Base-by-base conservation (phyloP, 768 basidiomycete species). In the Pleurotus platypus region DNA sequence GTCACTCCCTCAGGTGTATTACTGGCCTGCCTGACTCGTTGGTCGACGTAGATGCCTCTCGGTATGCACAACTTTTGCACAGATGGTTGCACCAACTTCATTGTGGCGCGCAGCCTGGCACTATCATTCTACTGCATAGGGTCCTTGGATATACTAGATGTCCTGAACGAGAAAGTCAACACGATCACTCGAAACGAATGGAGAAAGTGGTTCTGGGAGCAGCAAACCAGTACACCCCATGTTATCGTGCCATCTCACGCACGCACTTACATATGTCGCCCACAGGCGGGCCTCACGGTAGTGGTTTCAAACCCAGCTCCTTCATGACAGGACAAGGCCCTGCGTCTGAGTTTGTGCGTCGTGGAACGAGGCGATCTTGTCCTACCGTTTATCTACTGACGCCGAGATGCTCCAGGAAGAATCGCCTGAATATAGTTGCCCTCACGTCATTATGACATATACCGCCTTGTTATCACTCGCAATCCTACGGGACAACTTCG, bases 401-500 rank as follows among this genome's bases (percentile, higher is more conserved):
- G 59, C 22, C 53, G 54, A 48, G 37, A 27, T 48, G 22, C 42
- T 37, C 56, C 60, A 75, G 72, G 65, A 61, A 18, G 64, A 69
- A 22, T 77, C 81, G 62, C 69, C 74, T 8, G 76, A 79, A 37
- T 83, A 85, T 65, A 82, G 89, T 61, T 78, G 81, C 15, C 90
- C 92, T 0, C 89, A 98, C 69, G 75, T 98, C 13, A 92, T 97
- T 55, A 91, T 94, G 81, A 94, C 95, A 6, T 99, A 98, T 65
- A 92, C 94, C 1, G 92, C 94, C 0, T 68, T 99, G 9, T 72
- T 97, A 3, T 81, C 84, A 0, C 85, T 99, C 9, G 84, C 89
- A 0, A 87, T 97, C 60, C 78, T 99, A 22, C 81, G 90, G n/a
- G 96, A 97, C 65, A 86, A 92, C 62, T 88, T 95, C 63, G 70